Evolutionary conservation across 106 monocot species (phyloP), one percentile per base, ranked within the genome.

Genomic region (Dendrobium chrysotoxum): DNA sequence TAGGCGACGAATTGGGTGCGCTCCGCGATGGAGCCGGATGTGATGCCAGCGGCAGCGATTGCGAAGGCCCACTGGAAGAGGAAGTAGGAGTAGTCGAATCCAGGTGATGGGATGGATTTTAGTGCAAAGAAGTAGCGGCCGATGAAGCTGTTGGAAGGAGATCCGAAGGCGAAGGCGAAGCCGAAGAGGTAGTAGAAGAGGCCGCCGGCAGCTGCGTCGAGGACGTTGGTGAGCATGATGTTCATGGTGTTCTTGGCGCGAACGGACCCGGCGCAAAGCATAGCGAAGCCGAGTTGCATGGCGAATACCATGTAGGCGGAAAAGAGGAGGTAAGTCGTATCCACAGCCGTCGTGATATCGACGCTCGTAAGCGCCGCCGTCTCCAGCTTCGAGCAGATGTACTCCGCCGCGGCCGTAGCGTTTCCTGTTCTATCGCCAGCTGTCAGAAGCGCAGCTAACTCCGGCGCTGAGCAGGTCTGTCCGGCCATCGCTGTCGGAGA

Each of bases 211-310:
- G 78, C 78, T 17, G 83, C 83, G 47, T 83, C 83, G 4, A 83
- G 78, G 35, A 83, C 83, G 17, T 83, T 83, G 73, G 83, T 83
- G 78, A 83, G 83, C 83, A 83, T 83, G 78, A 83, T 83, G 79
- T 83, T 96, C 87, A 93, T 81, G 79, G 96, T 87, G 82, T 96
- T 96, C 84, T 96, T 96, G 68, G 91, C 88, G 1, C 96, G 91
- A 75, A 96, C 96, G 28, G 96, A 96, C 4, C 96, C 96, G 18
- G 93, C 96, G 75, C 96, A 96, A 53, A 96, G 91, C 96, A 93
- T 96, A 70, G 96, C 96, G 82, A 96, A 96, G 61, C 96, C 96
- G 16, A 96, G 93, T 85, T 96, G 93, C 96, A 96, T 96, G 55
- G 87, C 88, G 81, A 96, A 96, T 50, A 96, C 96, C 38, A 96